Conservation (phyloP, 345 rosid genomes). For the Trapa bicornis region DNA sequence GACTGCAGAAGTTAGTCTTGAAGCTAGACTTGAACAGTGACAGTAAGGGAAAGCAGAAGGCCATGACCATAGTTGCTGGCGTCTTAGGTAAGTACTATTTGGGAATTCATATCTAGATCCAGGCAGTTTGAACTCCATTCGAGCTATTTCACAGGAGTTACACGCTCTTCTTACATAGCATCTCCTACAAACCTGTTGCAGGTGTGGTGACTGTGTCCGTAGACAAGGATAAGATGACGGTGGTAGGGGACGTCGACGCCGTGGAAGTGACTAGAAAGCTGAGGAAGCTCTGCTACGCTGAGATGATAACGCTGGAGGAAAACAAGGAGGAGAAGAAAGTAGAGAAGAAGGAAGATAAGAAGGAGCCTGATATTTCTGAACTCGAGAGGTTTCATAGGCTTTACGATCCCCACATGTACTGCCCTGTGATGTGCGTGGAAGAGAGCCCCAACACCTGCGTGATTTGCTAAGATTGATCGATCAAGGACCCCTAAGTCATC, state of each 20-base stretch:
- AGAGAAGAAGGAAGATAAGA: not conserved
- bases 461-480: not conserved
- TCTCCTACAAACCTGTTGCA: not conserved
- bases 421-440: not conserved
- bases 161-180: not conserved
- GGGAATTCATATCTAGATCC: no score
- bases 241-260: conserved; percentile 8
- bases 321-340: not conserved
- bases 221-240: conserved; percentile 10
- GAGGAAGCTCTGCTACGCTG: conserved; percentile 7
- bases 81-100: conserved; percentile 11
- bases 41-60: conserved; percentile 19
- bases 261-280: conserved; percentile 9
- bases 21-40: conserved; percentile 15
- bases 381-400: not conserved
- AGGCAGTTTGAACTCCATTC: no score
- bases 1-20: conserved; percentile 22
- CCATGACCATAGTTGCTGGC: conserved; percentile 24
- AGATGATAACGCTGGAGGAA: conserved; percentile 3
- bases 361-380: not conserved
- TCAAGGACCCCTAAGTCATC: no score
- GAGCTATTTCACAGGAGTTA: not conserved
- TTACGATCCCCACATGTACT: not conserved
- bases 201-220: not conserved
- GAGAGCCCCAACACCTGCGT: not conserved